Conservation (phyloP, 108 stramenopile species). For the Fragilaria radians region DNA sequence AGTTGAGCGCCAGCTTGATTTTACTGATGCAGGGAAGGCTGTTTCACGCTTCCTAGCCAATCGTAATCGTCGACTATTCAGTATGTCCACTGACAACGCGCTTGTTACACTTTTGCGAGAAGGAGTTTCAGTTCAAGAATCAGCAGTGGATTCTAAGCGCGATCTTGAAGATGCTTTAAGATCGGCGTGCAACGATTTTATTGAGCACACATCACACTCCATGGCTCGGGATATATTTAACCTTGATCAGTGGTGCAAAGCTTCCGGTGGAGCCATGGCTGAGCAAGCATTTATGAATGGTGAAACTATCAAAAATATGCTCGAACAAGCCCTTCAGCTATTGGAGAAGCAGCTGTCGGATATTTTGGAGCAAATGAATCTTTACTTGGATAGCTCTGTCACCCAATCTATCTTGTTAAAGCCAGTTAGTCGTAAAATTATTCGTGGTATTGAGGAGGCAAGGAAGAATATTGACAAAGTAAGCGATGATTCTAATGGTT, state of each 20-base stretch:
- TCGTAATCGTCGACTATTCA: conserved; percentile 81
- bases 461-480: conserved; percentile 35
- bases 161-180: conserved; percentile 86
- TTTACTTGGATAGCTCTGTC: conserved; percentile 76
- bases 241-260: conserved; percentile 42
- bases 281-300: conserved; percentile 44
- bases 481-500: conserved; percentile 43
- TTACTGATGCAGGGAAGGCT: conserved; percentile 80
- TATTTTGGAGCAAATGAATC: conserved; percentile 58
- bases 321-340: conserved; percentile 30
- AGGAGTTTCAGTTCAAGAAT: conserved; percentile 79
- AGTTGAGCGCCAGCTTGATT: conserved; percentile 86
- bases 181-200: conserved; percentile 82
- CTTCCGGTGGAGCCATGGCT: conserved; percentile 13
- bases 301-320: conserved; percentile 35
- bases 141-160: conserved; percentile 82
- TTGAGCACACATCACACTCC: conserved; percentile 67
- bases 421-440: conserved; percentile 67
- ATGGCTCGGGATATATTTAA: conserved; percentile 48
- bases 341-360: conserved; percentile 39
- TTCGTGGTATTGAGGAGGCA: conserved; percentile 57
- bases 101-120: conserved; percentile 79
- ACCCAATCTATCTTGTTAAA: conserved; percentile 81
- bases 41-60: conserved; percentile 83
- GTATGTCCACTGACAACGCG: conserved; percentile 84